Evolutionary conservation across 371 early-diverging fungal species (phyloP), one percentile per base, ranked within the genome.

Genomic region (Choanephora cucurbitarum): DNA sequence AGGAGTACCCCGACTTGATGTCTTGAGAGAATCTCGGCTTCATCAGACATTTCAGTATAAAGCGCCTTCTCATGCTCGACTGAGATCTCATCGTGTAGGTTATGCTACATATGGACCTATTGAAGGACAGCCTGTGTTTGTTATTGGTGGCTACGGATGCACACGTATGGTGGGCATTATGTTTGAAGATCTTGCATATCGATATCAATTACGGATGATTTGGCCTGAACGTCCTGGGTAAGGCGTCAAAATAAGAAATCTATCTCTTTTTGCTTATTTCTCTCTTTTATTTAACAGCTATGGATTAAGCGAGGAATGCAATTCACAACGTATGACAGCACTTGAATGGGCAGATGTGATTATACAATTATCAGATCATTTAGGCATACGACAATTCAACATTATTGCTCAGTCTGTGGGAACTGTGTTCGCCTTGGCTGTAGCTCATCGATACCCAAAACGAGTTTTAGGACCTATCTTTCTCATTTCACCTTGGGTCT

Each of bases 201-300:
- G 71, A 28, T 62, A 76, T 49, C 49, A 56, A 10, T 44, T 76
- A 14, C 57, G 68, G 2, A 69, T 72, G 69, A 72, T 79, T 31
- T 76, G 77, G 77, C 80, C 80, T 19, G 80, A 79, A 58, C 72
- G 80, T 43, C 75, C 77, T 37, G 80, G 80, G 75, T 76, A 72
- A 65, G 24, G 19, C 28, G n/a, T n/a, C n/a, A 33, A 21, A 48
- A 33, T 52, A 46, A 11, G 6, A 14, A 41, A 11, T 17, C n/a
- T 32, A 5, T 17, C 11, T 21, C n/a, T 10, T 31, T 17, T 28
- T n/a, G n/a, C 31, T n/a, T 31, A 24, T 13, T 31, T 13, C 32
- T 13, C 47, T 45, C 15, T 41, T 0, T 32, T 55, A 3, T 45
- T 41, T 13, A 22, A 7, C 52, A 75, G 76, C 10, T 79, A 79